Evolutionary conservation across 208 protist genomes (phyloP).

Genomic region (Trypanosoma platydactyli): DNA sequence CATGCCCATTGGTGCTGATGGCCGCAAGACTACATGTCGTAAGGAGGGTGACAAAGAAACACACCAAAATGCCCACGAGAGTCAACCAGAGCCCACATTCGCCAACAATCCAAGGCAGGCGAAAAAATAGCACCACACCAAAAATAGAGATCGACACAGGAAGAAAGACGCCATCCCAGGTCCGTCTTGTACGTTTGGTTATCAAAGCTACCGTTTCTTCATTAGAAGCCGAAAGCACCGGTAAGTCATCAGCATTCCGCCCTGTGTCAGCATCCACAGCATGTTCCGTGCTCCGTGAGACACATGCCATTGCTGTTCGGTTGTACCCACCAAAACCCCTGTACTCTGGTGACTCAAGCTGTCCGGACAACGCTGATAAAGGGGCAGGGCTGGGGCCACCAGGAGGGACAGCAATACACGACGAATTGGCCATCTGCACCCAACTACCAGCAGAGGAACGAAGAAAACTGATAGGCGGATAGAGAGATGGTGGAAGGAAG

Average conservation of each 20-base stretch:
- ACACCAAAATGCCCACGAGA: slow-evolving; percentile 26
- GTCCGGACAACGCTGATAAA: neutral
- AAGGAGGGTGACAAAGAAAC: slow-evolving; percentile 28
- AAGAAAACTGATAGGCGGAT: no score
- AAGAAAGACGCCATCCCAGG: slow-evolving; percentile 36
- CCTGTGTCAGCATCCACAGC: neutral
- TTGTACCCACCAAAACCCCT: slow-evolving; percentile 15
- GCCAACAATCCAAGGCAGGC: slow-evolving; percentile 31
- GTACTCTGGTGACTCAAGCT: slow-evolving; percentile 1
- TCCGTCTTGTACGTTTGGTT: slow-evolving; percentile 17
- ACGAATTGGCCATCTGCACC: neutral
- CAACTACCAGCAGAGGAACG: no score
- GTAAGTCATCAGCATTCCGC: neutral
- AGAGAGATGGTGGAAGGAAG: no score
- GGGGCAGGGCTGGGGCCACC: neutral
- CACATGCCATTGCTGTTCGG: slow-evolving; percentile 10
- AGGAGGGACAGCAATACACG: neutral
- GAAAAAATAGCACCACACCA: slow-evolving; percentile 34
- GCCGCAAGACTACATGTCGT: slow-evolving; percentile 36
- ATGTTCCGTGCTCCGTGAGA: neutral
- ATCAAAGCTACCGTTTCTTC: neutral
- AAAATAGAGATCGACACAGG: slow-evolving; percentile 32
- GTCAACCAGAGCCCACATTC: slow-evolving; percentile 30
- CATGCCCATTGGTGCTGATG: slow-evolving; percentile 60
- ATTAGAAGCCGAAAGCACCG: neutral